A percentile compares a stretch with the other conserved stretches of the same genome.
Conservation (phyloP, 2,329 filamentous ascomycete species). For the Fusarium napiforme region DNA sequence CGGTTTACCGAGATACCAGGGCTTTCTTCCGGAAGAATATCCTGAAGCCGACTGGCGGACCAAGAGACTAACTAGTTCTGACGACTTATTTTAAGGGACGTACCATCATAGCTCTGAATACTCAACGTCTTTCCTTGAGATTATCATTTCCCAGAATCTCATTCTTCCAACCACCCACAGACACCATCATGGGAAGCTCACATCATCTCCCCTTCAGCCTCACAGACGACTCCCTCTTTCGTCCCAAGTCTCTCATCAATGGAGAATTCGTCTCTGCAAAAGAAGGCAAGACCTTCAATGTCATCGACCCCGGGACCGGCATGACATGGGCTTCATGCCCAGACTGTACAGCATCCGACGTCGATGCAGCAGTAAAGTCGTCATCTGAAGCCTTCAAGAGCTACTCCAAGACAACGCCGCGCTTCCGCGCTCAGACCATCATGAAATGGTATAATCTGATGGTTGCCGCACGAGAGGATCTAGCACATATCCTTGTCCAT, state of each 20-base stretch:
- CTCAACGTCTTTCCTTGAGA: too few species aligned
- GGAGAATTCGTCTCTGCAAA: neutral
- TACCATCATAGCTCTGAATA: too few species aligned
- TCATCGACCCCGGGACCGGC: conserved; percentile 8
- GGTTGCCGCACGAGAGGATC: conserved; percentile 48
- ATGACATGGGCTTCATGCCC: neutral
- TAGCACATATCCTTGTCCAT: conserved; percentile 53
- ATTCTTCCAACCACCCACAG: neutral
- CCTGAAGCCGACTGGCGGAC: neutral
- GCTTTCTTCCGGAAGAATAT: too few species aligned
- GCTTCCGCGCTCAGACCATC: conserved; percentile 48
- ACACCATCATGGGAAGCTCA: neutral
- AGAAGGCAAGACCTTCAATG: neutral
- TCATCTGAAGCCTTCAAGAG: conserved; percentile 51
- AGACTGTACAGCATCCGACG: conserved; percentile 42
- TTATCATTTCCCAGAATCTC: too few species aligned
- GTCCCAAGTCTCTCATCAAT: neutral
- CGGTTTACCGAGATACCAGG: too few species aligned
- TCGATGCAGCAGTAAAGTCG: conserved; percentile 35
- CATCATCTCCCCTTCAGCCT: neutral
- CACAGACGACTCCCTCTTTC: neutral
- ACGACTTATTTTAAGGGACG: neutral
- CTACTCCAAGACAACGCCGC: conserved; percentile 53
- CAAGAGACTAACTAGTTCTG: too few species aligned
- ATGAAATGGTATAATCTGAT: conserved; percentile 53